Conservation (phyloP, 331 rosid species). For the Cucumis variabilis region DNA sequence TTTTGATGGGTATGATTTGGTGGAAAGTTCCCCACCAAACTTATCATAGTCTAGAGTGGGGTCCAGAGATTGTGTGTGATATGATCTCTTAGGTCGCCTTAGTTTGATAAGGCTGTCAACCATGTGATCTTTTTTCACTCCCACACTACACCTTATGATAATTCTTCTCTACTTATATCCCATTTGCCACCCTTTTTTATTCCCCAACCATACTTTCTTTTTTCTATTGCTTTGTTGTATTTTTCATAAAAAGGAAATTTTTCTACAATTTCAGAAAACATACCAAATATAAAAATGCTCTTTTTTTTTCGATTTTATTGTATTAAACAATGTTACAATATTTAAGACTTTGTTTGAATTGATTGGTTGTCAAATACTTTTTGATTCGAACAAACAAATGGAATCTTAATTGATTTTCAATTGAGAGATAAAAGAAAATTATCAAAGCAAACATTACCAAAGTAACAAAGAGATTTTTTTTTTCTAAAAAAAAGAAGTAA, state of each 20-base stretch:
- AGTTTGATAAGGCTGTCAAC: constrained; percentile 25
- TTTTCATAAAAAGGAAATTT: too few species aligned
- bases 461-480: too few species aligned
- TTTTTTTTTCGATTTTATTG: too few species aligned
- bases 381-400: too few species aligned
- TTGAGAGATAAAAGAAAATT: background rate
- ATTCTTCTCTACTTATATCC: background rate
- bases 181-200: background rate
- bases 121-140: constrained; percentile 23
- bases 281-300: too few species aligned
- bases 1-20: constrained; percentile 10
- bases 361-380: too few species aligned
- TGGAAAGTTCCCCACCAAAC: constrained; percentile 17
- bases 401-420: background rate
- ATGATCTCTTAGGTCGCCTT: background rate
- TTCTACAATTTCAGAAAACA: too few species aligned
- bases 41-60: constrained; percentile 27
- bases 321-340: too few species aligned
- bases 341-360: too few species aligned
- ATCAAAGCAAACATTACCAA: background rate
- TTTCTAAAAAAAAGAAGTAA: too few species aligned
- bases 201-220: background rate
- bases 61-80: background rate
- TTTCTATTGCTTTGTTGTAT: background rate
- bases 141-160: background rate